Conservation (phyloP, 805 yeast genomes). For the Blastobotrys robertii region DNA sequence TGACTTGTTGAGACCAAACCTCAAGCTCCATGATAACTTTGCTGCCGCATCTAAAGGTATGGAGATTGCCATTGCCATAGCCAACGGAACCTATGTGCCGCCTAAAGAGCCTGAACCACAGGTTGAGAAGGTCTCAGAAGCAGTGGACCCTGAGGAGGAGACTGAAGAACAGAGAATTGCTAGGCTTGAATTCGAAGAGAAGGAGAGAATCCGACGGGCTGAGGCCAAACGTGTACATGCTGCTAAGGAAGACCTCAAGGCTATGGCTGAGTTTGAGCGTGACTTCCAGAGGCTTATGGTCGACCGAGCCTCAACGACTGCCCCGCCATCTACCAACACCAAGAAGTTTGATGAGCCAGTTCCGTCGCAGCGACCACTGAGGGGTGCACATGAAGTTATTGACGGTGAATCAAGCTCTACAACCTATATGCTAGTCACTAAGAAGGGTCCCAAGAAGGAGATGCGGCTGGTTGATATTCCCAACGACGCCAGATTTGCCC, state of each 20-base stretch:
- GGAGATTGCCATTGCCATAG: constrained; percentile 27
- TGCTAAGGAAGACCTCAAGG: constrained; percentile 33
- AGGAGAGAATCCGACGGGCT: constrained; percentile 28
- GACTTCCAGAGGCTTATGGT: constrained; percentile 45
- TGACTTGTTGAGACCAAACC: constrained; percentile 25
- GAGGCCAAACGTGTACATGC: constrained; percentile 9
- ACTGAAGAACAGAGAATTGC: constrained; percentile 26
- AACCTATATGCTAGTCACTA: constrained; percentile 45
- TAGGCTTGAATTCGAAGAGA: constrained; percentile 27
- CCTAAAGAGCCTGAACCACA: constrained; percentile 13
- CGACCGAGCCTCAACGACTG: constrained; percentile 37
- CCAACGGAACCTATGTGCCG: constrained; percentile 28
- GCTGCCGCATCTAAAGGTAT: constrained; percentile 37
- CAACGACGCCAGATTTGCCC: constrained; percentile 42
- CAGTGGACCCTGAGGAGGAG: constrained; percentile 16
- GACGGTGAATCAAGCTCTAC: constrained; percentile 2
- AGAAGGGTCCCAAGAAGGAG: constrained; percentile 38
- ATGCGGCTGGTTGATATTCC: constrained; percentile 44
- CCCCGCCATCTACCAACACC: constrained; percentile 26
- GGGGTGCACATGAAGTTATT: constrained; percentile 2
- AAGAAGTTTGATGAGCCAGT: constrained; percentile 25
- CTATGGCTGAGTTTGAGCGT: constrained; percentile 44
- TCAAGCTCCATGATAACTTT: constrained; percentile 30
- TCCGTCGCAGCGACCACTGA: constrained; percentile 8
- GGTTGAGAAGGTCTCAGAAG: constrained; percentile 15